Evolutionary conservation across 768 basidiomycete species (phyloP), one percentile per base, ranked within the genome.

Genomic region (Boletus sp.): DNA sequence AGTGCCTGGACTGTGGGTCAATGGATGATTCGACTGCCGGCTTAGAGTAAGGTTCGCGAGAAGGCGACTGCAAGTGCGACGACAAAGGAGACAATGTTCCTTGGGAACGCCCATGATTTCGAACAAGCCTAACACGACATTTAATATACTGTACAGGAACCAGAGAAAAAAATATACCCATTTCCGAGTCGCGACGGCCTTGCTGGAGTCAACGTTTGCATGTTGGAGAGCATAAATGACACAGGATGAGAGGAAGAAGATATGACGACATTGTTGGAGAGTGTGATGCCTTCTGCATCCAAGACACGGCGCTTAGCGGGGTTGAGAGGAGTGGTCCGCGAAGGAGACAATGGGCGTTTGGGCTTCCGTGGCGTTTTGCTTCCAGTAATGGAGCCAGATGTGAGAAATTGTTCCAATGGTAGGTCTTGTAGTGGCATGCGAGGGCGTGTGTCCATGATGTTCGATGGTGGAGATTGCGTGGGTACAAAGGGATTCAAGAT

Each of bases 261-360:
- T 74, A 54, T 29, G 40, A 49, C 29, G n/a, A 15, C 37, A 47
- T 46, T 55, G 29, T 49, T 61, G 32, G 78, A 71, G 33, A 75
- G 70, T 42, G 75, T 71, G 8, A 81, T 71, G 53, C 79, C 83
- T 64, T 84, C 84, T 47, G 76, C 76, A 62, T 75, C 76, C 58
- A 88, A 75, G 48, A 89, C 80, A 52, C 88, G 83, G 50, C 88
- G 83, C 67, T 90, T 90, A 30, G 84, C 77, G 20, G 88, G 85
- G 62, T 82, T 87, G 64, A 79, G 79, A 45, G 79, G 72, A 24
- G 66, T 71, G 14, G 78, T 75, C 37, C 66, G 73, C 30, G 76
- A 78, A 1, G 87, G 85, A 29, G 87, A 87, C 63, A 80, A 73
- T 42, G 86, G 80, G 29, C 88, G 84, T 74, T 89, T 89, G 69